Evolutionary conservation across 164 flowering plant genomes (phyloP).

Genomic region (Tinospora cordifolia): DNA sequence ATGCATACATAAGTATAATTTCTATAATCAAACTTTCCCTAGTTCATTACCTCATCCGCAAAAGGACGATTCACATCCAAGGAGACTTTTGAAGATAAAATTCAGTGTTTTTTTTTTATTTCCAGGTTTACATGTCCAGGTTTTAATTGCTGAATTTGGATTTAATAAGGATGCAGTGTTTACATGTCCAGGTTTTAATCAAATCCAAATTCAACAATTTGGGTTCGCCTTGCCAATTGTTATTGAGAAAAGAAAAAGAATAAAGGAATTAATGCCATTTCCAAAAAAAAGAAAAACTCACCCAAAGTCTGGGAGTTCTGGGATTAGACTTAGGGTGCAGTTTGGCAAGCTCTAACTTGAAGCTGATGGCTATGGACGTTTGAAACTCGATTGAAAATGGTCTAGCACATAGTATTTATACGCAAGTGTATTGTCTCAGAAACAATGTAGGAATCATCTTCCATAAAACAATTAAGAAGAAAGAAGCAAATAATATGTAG

Average conservation of each 20-base stretch:
- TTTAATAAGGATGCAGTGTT: no score
- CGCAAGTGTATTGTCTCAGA: not conserved
- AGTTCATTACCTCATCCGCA: no score
- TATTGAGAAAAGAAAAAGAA: not conserved
- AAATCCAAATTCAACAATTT: no score
- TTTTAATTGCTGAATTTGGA: no score
- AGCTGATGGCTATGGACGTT: slow-evolving; percentile 54
- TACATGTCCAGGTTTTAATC: not conserved
- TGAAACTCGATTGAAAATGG: slow-evolving; percentile 84
- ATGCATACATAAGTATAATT: no score
- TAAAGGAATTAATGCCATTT: not conserved
- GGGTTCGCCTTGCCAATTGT: not conserved
- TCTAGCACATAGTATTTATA: slow-evolving; percentile 32
- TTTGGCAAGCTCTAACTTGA: slow-evolving; percentile 61
- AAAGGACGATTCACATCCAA: no score
- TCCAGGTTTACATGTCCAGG: no score
- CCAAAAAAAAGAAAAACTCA: slow-evolving; percentile 30
- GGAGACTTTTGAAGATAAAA: no score
- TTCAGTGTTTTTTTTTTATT: no score
- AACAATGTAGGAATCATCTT: not conserved
- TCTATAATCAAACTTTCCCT: no score
- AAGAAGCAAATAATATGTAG: not conserved
- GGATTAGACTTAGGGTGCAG: slow-evolving; percentile 62
- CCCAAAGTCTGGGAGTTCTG: slow-evolving; percentile 73
- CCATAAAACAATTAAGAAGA: not conserved